A percentile compares a stretch with the other conserved stretches of the same genome.
Evolutionary conservation across 2,329 filamentous ascomycete species (phyloP).

Genomic region (Trichophyton mentagrophytes): DNA sequence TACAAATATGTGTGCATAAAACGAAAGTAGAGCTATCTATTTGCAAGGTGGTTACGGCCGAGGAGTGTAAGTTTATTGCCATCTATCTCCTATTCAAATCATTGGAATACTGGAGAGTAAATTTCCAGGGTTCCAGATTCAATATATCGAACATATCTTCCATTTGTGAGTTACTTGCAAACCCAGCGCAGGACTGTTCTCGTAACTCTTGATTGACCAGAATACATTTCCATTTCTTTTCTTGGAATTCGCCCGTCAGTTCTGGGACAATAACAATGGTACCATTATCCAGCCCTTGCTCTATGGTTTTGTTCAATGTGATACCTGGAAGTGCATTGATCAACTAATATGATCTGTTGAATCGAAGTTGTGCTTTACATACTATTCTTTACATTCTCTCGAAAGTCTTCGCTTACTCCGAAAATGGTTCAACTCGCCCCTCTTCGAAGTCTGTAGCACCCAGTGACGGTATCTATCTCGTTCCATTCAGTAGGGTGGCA

Average conservation of each 20-base stretch:
- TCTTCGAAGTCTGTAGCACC: constrained; percentile 10
- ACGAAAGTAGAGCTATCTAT: constrained; percentile 15
- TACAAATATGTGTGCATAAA: constrained; percentile 14
- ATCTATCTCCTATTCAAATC: constrained; percentile 13
- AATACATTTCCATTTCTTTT: neutral
- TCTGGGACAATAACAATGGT: constrained; percentile 14
- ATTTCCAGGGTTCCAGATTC: too few relatives aligned
- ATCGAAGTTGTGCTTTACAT: neutral
- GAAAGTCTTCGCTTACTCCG: neutral
- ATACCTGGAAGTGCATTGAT: neutral
- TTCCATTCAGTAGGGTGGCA: constrained; percentile 10
- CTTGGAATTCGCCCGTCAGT: neutral
- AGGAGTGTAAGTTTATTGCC: constrained; percentile 11
- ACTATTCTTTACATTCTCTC: neutral
- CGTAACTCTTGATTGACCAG: neutral
- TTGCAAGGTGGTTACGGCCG: constrained; percentile 12
- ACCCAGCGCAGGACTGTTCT: neutral
- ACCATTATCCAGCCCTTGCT: constrained; percentile 10
- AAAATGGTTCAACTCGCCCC: neutral
- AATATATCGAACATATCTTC: neutral
- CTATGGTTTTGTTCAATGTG: constrained; percentile 7
- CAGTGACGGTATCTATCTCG: constrained; percentile 6
- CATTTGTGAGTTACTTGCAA: neutral
- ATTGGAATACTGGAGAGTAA: neutral
- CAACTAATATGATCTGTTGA: neutral